These are phyloP conservation scores for Blastobotrys mokoenaii DNA, from an alignment of 805 yeast genomes.

Conservation along the genomic window DNA sequence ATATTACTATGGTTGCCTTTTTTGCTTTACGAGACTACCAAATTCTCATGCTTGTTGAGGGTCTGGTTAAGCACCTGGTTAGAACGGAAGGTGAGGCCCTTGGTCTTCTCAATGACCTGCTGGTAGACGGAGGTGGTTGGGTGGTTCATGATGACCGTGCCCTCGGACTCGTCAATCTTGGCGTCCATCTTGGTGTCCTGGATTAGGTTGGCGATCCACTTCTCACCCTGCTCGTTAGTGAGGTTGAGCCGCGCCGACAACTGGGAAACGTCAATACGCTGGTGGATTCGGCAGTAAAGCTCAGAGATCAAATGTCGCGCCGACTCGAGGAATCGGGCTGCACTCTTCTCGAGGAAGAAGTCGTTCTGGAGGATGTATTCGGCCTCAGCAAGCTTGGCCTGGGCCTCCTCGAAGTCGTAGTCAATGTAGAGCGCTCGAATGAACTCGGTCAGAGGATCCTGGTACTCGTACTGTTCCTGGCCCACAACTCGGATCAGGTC, in stretches of 20 bases:
- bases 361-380: constrained; percentile 43
- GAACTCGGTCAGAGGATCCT: constrained; percentile 55
- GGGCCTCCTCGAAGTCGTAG: constrained; percentile 50
- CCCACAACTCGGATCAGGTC: constrained; percentile 50
- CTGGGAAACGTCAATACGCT: constrained; percentile 38
- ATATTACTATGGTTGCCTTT: too few species aligned
- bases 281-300: constrained; percentile 47
- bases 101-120: constrained; percentile 60
- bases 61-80: constrained; percentile 38
- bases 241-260: constrained; percentile 39
- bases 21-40: neutral
- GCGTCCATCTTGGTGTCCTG: constrained; percentile 45
- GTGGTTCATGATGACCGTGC: constrained; percentile 46
- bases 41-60: constrained; percentile 2
- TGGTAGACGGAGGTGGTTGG: constrained; percentile 52
- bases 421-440: constrained; percentile 47
- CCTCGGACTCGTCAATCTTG: constrained; percentile 44
- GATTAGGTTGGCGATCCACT: constrained; percentile 44
- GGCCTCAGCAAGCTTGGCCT: constrained; percentile 39
- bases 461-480: constrained; percentile 57
- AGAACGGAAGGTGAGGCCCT: constrained; percentile 52
- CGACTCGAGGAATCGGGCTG: constrained; percentile 35
- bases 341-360: constrained; percentile 43
- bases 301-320: constrained; percentile 46
- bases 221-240: constrained; percentile 39